A percentile compares a stretch with the other conserved stretches of the same genome.
Evolutionary conservation across 805 yeast genomes (phyloP).

Genomic region (Starmerella ratchasimensis): DNA sequence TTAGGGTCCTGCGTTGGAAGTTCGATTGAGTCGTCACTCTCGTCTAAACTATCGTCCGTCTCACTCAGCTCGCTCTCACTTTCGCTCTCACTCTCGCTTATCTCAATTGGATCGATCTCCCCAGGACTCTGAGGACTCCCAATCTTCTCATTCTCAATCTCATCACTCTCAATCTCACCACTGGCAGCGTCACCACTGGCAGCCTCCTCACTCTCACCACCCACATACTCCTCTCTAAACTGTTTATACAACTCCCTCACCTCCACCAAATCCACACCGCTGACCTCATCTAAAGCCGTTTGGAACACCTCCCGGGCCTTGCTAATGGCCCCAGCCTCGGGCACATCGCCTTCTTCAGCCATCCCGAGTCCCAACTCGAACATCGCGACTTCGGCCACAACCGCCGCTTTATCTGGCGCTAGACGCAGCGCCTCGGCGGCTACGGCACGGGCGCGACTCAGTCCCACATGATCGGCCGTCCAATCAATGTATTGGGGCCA

Average conservation of each 20-base stretch:
- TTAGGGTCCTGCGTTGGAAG: background rate
- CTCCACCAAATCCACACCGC: slow-evolving; percentile 35
- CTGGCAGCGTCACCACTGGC: too few relatives aligned
- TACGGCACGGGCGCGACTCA: slow-evolving; percentile 39
- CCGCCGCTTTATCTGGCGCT: slow-evolving; percentile 24
- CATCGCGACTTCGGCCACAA: slow-evolving; percentile 56
- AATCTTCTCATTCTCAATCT: too few relatives aligned
- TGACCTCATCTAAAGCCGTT: slow-evolving; percentile 37
- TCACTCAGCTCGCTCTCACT: too few relatives aligned
- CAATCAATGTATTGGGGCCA: slow-evolving; percentile 40
- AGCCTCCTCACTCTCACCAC: too few relatives aligned
- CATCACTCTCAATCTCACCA: too few relatives aligned
- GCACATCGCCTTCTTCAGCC: slow-evolving; percentile 35
- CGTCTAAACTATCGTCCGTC: too few relatives aligned
- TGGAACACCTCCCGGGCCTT: slow-evolving; percentile 46
- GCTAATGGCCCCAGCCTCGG: slow-evolving; percentile 35
- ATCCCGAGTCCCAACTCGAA: slow-evolving; percentile 50
- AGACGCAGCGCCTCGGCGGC: slow-evolving; percentile 25
- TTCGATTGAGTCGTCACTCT: too few relatives aligned
- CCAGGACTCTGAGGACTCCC: too few relatives aligned
- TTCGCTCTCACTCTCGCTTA: too few relatives aligned
- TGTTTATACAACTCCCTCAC: slow-evolving; percentile 48
- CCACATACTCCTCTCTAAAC: slow-evolving; percentile 58
- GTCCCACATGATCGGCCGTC: slow-evolving; percentile 47
- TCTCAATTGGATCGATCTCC: too few relatives aligned